phyloP scores from a whole-genome alignment of 768 basidiomycete species.

The Leucocoprinus birnbaumii region DNA sequence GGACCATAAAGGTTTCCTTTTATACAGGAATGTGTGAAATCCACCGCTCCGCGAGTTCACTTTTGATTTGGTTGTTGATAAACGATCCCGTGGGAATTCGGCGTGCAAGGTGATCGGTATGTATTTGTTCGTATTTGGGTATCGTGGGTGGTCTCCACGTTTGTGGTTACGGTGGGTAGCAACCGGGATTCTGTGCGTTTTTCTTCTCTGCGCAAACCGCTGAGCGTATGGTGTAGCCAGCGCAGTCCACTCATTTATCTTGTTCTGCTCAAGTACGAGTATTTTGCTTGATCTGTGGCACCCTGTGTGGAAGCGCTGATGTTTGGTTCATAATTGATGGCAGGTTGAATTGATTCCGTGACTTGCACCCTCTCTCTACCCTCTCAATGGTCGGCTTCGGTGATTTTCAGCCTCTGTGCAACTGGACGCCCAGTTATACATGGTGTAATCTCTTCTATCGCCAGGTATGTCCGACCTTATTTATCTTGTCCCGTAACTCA shows the following conservation, averaged over 20 bases:
- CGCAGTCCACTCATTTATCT: background rate
- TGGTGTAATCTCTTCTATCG: conserved; percentile 96
- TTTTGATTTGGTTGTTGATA: no score
- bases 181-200: background rate
- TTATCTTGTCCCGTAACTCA: conserved; percentile 17
- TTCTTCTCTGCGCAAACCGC: background rate
- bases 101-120: background rate
- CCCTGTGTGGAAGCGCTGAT: background rate
- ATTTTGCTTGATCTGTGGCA: no score
- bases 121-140: background rate
- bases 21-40: no score
- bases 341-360: conserved; percentile 1
- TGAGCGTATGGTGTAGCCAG: background rate
- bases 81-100: no score
- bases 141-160: background rate
- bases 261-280: background rate
- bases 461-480: conserved; percentile 50
- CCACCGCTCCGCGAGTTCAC: no score
- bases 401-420: conserved; percentile 69
- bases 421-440: conserved; percentile 72
- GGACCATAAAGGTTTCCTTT: no score
- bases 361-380: background rate
- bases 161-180: background rate
- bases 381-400: conserved; percentile 55
- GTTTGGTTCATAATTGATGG: background rate